phyloP scores from a whole-genome alignment of 768 basidiomycete species.

The Chalciporus pseudorubinellus region DNA sequence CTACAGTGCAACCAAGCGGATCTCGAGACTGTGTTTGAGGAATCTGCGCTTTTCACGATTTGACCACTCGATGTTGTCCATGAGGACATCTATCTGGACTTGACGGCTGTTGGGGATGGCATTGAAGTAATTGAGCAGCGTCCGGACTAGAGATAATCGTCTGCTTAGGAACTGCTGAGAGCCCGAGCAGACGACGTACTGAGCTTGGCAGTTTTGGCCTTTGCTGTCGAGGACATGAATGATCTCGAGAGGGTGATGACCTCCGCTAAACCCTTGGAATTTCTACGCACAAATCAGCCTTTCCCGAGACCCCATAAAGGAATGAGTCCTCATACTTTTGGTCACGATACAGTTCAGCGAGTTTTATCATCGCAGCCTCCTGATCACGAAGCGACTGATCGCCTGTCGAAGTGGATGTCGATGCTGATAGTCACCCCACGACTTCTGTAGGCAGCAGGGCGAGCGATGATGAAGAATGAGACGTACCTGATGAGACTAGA shows the following conservation, averaged over 20 bases:
- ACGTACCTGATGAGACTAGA: constrained; percentile 41
- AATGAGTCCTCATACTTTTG: constrained; percentile 59
- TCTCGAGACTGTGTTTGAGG: constrained; percentile 91
- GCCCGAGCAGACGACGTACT: constrained; percentile 43
- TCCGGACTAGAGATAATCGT: constrained; percentile 61
- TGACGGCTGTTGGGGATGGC: constrained; percentile 71
- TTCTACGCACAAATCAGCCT: constrained; percentile 44
- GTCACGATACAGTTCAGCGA: constrained; percentile 85
- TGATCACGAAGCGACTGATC: constrained; percentile 71
- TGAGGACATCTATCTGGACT: constrained; percentile 80
- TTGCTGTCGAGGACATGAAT: constrained; percentile 93
- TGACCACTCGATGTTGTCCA: constrained; percentile 92
- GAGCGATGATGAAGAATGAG: neutral
- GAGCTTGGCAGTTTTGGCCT: constrained; percentile 95
- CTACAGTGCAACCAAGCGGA: constrained; percentile 75
- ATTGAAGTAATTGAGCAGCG: constrained; percentile 87
- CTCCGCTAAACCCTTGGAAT: constrained; percentile 80
- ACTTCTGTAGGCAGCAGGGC: neutral
- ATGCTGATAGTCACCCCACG: constrained; percentile 15
- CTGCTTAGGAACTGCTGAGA: neutral
- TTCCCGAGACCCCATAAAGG: neutral
- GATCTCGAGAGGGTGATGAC: constrained; percentile 80
- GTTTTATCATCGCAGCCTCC: constrained; percentile 81
- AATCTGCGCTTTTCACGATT: constrained; percentile 91
- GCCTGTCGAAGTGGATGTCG: constrained; percentile 33